Conservation (phyloP, 2,329 filamentous ascomycete species). For the Chaetomiaceae sp. region DNA sequence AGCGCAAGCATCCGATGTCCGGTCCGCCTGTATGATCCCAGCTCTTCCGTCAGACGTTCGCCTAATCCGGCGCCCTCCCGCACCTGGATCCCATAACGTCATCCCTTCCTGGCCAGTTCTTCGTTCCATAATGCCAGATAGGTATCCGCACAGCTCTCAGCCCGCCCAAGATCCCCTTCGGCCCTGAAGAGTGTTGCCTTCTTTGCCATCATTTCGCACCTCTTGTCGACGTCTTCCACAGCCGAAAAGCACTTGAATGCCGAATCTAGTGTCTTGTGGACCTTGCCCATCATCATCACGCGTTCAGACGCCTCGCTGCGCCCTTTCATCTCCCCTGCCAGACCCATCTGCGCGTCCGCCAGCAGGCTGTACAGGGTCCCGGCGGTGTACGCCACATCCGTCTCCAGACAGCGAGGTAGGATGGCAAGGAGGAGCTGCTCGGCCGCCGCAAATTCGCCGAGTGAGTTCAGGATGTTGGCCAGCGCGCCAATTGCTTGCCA, state of each 20-base stretch:
- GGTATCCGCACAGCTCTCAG: slow-evolving; percentile 62
- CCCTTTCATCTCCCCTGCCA: slow-evolving; percentile 52
- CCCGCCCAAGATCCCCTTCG: slow-evolving; percentile 57
- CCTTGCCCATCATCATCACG: slow-evolving; percentile 50
- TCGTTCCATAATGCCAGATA: slow-evolving; percentile 55
- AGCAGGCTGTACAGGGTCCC: slow-evolving; percentile 66
- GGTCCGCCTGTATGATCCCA: no score
- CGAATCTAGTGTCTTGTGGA: slow-evolving; percentile 56
- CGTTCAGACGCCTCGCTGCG: not conserved
- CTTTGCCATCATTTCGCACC: slow-evolving; percentile 77
- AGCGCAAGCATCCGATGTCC: no score
- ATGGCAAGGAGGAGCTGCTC: slow-evolving; percentile 60
- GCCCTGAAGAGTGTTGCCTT: slow-evolving; percentile 72
- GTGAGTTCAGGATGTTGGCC: slow-evolving; percentile 61
- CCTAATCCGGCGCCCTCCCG: no score
- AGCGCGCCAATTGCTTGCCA: slow-evolving; percentile 69
- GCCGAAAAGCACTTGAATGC: slow-evolving; percentile 61
- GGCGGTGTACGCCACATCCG: slow-evolving; percentile 55
- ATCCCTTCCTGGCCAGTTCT: slow-evolving; percentile 20
- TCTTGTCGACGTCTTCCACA: slow-evolving; percentile 63
- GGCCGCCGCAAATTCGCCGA: slow-evolving; percentile 67
- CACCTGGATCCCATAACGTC: not conserved
- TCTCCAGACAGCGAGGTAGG: slow-evolving; percentile 73
- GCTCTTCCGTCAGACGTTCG: no score
- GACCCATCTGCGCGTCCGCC: slow-evolving; percentile 73